phyloP scores from a whole-genome alignment of 129 eudicot genomes.

The Glebionis coronaria region DNA sequence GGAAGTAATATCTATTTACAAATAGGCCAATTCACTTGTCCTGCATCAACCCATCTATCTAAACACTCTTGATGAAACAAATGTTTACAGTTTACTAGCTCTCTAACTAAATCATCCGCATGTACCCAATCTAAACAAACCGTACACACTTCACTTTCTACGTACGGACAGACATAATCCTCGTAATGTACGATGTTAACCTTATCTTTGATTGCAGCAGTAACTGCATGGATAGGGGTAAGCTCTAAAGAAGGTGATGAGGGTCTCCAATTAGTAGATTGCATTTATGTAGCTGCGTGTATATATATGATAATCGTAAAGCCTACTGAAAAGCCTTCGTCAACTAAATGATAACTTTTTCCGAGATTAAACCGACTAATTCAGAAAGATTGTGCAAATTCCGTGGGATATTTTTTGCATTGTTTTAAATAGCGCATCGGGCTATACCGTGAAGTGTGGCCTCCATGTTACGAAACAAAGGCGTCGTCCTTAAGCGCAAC shows the following conservation, averaged over 20 bases:
- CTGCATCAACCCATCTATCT: constrained; percentile 41
- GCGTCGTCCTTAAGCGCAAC: too few relatives aligned
- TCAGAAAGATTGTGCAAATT: too few relatives aligned
- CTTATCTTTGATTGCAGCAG: constrained; percentile 41
- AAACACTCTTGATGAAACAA: constrained; percentile 40
- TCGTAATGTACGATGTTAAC: constrained; percentile 33
- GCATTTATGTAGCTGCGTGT: too few relatives aligned
- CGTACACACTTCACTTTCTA: constrained; percentile 7
- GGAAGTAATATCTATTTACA: constrained; percentile 38
- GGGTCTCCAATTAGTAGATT: too few relatives aligned
- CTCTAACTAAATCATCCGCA: constrained; percentile 22
- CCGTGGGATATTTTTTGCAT: too few relatives aligned
- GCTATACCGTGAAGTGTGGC: too few relatives aligned
- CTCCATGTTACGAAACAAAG: too few relatives aligned
- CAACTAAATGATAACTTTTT: too few relatives aligned
- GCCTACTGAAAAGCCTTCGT: too few relatives aligned
- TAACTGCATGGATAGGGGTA: constrained; percentile 42
- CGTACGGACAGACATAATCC: constrained; percentile 15
- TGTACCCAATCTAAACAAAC: constrained; percentile 30
- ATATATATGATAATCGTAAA: too few relatives aligned
- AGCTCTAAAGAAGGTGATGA: constrained; percentile 54
- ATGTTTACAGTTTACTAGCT: constrained; percentile 36
- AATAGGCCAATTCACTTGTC: constrained; percentile 35
- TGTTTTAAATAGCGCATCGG: too few relatives aligned
- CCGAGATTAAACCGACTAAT: too few relatives aligned